Evolutionary conservation across 2,329 filamentous ascomycete genomes (phyloP).

Genomic region (Phyllosticta citriasiana): DNA sequence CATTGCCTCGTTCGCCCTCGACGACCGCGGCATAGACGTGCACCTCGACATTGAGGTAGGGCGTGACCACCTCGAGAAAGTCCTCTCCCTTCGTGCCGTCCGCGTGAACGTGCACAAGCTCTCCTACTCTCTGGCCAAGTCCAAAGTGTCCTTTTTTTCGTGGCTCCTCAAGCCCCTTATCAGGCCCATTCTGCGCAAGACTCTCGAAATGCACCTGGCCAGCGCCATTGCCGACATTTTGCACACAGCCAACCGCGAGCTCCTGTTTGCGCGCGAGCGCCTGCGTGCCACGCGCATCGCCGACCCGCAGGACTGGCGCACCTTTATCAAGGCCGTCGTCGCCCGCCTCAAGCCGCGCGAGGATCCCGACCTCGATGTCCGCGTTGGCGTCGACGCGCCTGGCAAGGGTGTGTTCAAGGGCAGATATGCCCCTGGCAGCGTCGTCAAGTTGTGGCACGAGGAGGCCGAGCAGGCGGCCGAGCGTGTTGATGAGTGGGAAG

Average conservation of each 20-base stretch:
- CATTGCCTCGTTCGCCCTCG: slow-evolving; percentile 74
- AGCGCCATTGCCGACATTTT: slow-evolving; percentile 59
- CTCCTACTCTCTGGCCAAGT: slow-evolving; percentile 64
- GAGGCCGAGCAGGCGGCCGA: slow-evolving; percentile 62
- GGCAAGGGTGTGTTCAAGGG: slow-evolving; percentile 63
- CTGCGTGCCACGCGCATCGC: slow-evolving; percentile 77
- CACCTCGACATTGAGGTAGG: slow-evolving; percentile 76
- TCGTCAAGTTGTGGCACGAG: slow-evolving; percentile 83
- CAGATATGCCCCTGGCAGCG: slow-evolving; percentile 78
- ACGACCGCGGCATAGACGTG: slow-evolving; percentile 79
- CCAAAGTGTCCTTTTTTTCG: slow-evolving; percentile 64
- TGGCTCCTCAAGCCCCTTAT: slow-evolving; percentile 81
- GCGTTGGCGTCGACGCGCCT: slow-evolving; percentile 58
- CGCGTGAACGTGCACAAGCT: slow-evolving; percentile 79
- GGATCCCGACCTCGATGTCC: slow-evolving; percentile 65
- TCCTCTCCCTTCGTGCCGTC: slow-evolving; percentile 67
- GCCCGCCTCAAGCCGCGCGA: slow-evolving; percentile 61
- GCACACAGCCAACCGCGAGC: slow-evolving; percentile 68
- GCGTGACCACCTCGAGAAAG: slow-evolving; percentile 66
- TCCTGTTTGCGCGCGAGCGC: slow-evolving; percentile 77
- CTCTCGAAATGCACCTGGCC: slow-evolving; percentile 70
- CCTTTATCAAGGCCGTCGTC: slow-evolving; percentile 74
- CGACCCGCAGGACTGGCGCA: slow-evolving; percentile 66
- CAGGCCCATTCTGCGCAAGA: slow-evolving; percentile 67
- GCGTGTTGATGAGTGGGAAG: slow-evolving; percentile 62